Evolutionary conservation across 768 basidiomycete species (phyloP), one percentile per base, ranked within the genome.

Genomic region (Boletus vinaceobasis): DNA sequence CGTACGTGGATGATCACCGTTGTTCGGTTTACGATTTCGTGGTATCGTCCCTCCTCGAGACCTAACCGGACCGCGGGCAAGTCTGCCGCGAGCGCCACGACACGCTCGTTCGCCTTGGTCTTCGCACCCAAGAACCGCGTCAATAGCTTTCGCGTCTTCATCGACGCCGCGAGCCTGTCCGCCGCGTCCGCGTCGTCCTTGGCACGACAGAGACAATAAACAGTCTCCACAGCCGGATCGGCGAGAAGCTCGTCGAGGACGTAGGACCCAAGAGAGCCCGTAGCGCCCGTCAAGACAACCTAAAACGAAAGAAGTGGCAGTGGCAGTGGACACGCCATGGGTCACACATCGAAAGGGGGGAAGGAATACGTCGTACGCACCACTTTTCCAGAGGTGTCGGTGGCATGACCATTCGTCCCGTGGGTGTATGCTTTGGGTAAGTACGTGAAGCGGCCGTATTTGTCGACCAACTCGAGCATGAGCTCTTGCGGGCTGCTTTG

Each of bases 251-350:
- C 73, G 33, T 73, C 68, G n/a, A 84, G 73, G 13, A 82, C 73
- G 52, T 81, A 76, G 2, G 80, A 80, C 9, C 83, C 83, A 3
- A 82, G 73, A 2, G 79, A 80, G 1, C 81, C 82, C 5, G 81
- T 81, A 0, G 74, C 77, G 5, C 81, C 82, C 0, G 81, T 82
- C 35, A 83, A 68, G 5, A 83, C 73, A 8, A 67, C 48, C 58
- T 61, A 4, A 7, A 31, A 27, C 40, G 40, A 23, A 4, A 42
- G 2, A 4, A 42, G 2, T 7, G 15, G 10, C 26, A 43, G 27
- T 10, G 13, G n/a, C 4, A 21, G 13, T 54, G 37, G 27, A n/a
- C 23, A 21, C 2, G 21, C n/a, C 26, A 1, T 9, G 31, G 1
- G 10, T 15, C 38, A 32, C 8, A 38, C 5, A 13, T 33, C 19